Conservation (phyloP, 257 asterid genomes). For the Solanum tarapatanum region DNA sequence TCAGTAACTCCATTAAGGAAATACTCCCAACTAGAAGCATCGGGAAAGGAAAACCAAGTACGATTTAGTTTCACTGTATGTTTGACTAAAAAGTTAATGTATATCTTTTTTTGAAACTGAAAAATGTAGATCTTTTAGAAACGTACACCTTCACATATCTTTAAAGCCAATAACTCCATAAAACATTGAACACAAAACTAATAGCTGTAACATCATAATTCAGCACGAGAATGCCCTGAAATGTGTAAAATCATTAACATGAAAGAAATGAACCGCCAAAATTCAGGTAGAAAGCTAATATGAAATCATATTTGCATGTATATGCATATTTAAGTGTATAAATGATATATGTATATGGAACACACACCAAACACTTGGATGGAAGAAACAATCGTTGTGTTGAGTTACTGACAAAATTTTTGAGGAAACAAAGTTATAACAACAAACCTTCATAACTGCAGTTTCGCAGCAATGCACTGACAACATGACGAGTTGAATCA, state of each 20-base stretch:
- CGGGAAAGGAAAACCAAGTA: neutral
- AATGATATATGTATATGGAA: neutral
- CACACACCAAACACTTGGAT: neutral
- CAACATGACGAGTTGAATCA: slow-evolving; percentile 43
- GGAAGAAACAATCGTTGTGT: neutral
- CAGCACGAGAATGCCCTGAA: neutral
- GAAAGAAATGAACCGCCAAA: neutral
- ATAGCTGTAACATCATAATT: neutral
- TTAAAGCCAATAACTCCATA: neutral
- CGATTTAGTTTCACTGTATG: neutral
- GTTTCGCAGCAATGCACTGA: slow-evolving; percentile 41
- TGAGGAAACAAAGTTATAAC: neutral
- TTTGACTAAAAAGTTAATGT: neutral
- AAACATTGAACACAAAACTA: neutral
- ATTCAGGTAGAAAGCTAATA: neutral
- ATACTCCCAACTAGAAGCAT: neutral
- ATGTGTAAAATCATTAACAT: neutral
- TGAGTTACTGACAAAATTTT: neutral
- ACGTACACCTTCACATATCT: neutral
- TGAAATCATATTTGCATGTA: neutral
- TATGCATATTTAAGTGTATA: neutral
- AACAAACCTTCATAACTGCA: slow-evolving; percentile 44
- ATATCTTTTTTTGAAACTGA: neutral
- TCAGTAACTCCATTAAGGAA: neutral
- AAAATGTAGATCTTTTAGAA: neutral